These are phyloP conservation scores for Hymenochaete sp. DNA, from an alignment of 1,284 basidiomycete genomes.

Conservation along the genomic window DNA sequence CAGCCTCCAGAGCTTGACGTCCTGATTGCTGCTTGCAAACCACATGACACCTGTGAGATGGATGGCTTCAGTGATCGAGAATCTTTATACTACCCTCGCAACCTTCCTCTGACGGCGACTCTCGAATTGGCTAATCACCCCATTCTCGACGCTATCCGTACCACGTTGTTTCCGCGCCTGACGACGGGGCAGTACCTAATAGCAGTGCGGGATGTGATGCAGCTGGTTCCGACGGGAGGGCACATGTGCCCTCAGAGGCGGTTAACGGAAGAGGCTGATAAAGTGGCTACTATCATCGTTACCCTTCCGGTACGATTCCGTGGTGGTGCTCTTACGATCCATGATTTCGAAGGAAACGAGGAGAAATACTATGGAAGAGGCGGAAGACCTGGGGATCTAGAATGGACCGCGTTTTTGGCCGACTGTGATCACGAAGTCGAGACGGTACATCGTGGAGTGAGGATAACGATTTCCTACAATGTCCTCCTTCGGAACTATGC, in stretches of 20 bases:
- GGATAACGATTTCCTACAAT: conserved; percentile 60
- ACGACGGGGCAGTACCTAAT: conserved; percentile 62
- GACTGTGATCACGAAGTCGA: conserved; percentile 71
- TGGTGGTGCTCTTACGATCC: conserved; percentile 56
- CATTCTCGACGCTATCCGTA: conserved; percentile 65
- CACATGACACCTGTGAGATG: conserved; percentile 47
- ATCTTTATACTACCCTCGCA: conserved; percentile 63
- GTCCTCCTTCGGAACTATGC: conserved; percentile 62
- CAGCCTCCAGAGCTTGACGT: conserved; percentile 73
- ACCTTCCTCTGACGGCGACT: conserved; percentile 61
- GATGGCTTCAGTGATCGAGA: conserved; percentile 51
- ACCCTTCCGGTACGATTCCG: conserved; percentile 65
- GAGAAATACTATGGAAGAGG: conserved; percentile 57
- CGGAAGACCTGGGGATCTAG: conserved; percentile 55
- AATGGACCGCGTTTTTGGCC: conserved; percentile 65
- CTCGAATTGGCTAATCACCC: conserved; percentile 73
- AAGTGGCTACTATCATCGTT: conserved; percentile 62
- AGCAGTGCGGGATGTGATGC: conserved; percentile 57
- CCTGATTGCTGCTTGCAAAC: conserved; percentile 64
- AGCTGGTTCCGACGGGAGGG: conserved; percentile 55
- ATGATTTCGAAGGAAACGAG: conserved; percentile 44
- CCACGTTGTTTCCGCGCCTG: conserved; percentile 57
- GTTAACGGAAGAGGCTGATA: conserved; percentile 47
- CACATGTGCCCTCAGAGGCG: conserved; percentile 47
- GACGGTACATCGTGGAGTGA: conserved; percentile 57